Evolutionary conservation across 106 monocot species (phyloP).

Genomic region (Acorus gramineus): DNA sequence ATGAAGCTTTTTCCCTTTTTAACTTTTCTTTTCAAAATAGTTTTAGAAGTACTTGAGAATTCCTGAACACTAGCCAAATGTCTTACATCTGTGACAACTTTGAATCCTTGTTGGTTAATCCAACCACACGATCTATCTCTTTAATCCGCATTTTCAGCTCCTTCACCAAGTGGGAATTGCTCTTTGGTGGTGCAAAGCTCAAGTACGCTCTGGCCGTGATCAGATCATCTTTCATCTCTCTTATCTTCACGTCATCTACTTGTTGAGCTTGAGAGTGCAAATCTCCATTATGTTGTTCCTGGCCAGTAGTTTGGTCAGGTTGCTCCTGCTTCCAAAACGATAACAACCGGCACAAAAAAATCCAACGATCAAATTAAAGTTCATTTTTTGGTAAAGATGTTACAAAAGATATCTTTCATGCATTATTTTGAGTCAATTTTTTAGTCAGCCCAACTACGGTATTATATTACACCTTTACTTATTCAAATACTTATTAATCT

Average conservation of each 20-base stretch:
- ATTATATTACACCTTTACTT: too few species aligned
- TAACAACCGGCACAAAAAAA: too few species aligned
- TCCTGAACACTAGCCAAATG: too few species aligned
- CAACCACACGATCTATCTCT: conserved; percentile 54
- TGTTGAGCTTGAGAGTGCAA: conserved; percentile 2
- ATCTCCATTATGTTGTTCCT: not conserved
- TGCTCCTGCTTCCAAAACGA: conserved; percentile 5
- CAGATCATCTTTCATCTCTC: conserved; percentile 72
- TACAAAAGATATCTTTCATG: too few species aligned
- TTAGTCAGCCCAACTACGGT: not conserved
- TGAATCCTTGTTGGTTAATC: conserved; percentile 44
- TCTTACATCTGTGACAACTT: conserved; percentile 50
- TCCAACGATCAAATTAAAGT: not conserved
- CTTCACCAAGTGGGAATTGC: conserved; percentile 61
- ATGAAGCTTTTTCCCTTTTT: too few species aligned
- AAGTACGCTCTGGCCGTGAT: conserved; percentile 77
- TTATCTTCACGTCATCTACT: conserved; percentile 37
- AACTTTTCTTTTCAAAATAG: too few species aligned
- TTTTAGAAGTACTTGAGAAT: too few species aligned
- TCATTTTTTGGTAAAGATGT: not conserved
- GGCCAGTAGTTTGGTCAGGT: conserved; percentile 1
- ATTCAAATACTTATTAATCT: too few species aligned
- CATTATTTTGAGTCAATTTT: not conserved
- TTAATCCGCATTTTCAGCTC: conserved; percentile 82
- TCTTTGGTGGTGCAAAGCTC: conserved; percentile 53